These are phyloP conservation scores for Coemansia sp. DNA, from an alignment of 192 early-diverging fungal genomes.

Conservation along the genomic window DNA sequence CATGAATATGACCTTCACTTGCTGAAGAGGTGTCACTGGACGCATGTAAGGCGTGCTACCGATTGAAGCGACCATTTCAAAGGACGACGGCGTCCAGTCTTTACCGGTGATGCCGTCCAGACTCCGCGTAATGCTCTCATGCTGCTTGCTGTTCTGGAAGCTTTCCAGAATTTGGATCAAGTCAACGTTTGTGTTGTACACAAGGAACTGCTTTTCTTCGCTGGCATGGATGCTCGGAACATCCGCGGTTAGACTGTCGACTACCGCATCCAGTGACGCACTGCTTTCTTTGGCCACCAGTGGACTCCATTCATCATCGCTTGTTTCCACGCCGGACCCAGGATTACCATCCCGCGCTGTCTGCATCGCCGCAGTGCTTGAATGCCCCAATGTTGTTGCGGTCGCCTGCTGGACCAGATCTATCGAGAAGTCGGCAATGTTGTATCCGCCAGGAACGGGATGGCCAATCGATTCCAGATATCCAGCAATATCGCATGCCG, in stretches of 20 bases:
- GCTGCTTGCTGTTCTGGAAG: conserved; percentile 21
- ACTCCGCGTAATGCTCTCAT: background rate
- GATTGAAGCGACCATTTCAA: conserved; percentile 30
- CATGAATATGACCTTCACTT: conserved; percentile 34
- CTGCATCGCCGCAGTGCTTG: background rate
- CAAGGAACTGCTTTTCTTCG: conserved; percentile 17
- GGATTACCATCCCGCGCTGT: background rate
- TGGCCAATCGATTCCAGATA: conserved; percentile 77
- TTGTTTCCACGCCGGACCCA: background rate
- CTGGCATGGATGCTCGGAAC: background rate
- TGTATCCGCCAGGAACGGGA: conserved; percentile 79
- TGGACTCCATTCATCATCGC: conserved; percentile 39
- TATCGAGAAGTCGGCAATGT: conserved; percentile 79
- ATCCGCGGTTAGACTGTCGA: background rate
- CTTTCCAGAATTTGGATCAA: conserved; percentile 23
- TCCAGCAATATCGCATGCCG: conserved; percentile 57
- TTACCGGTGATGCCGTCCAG: conserved; percentile 26
- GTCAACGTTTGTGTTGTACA: conserved; percentile 26
- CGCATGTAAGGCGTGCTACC: conserved; percentile 31
- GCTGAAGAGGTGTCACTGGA: conserved; percentile 45
- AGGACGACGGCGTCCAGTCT: conserved; percentile 29
- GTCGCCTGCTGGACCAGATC: conserved; percentile 50
- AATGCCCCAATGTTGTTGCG: background rate
- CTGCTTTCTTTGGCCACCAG: conserved; percentile 11
- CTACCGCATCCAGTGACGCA: background rate